Base-by-base conservation (phyloP, 176 grass and related monocot genomes). In the Themeda triandra region DNA sequence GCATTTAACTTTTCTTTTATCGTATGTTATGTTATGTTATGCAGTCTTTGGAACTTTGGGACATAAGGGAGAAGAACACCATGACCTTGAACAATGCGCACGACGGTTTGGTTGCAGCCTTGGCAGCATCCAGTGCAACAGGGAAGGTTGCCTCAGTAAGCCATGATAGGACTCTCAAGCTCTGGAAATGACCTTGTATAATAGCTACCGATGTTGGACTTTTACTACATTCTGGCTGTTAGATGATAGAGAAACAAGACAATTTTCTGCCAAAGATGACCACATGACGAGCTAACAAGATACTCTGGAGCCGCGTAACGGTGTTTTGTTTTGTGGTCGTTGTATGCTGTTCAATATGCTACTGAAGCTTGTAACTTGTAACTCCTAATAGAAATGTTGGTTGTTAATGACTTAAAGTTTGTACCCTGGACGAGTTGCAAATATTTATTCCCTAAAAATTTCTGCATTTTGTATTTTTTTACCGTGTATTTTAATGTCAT, bases 21-120 rank as follows among this genome's bases (percentile, higher is more conserved):
- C 59, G 80, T 49, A 59, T 85, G 65, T 77, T 23, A 49, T 85
- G 65, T 77, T 23, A 49, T 75, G 31, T 69, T 15, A 12, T 93
- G 92, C 87, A 98, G 96, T 95, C 96, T 19, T 86, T 98, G 73
- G 93, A 98, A 74, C 96, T 98, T 73, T 98, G 96, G 96, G 93
- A 98, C 83, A 90, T 93, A 71, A 80, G 86, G 72, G 93, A 93
- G 72, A 93, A 89, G 77, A 95, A 90, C 76, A 77, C 91, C 9
- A 95, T 95, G 91, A 93, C 85, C 46, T 49, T 98, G 2, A 82
- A 92, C 54, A 80, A 90, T 31, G 96, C 93, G 1, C 93, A 98
- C 59, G 91, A 92, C 4, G 93, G 93, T 74, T 71, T 98, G 45
- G 83, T 98, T 76, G 80, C 93, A 51, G 89, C 96, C 21, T 80